These are phyloP conservation scores for Coemansia sp. DNA, from an alignment of 192 early-diverging fungal genomes.

Conservation along the genomic window DNA sequence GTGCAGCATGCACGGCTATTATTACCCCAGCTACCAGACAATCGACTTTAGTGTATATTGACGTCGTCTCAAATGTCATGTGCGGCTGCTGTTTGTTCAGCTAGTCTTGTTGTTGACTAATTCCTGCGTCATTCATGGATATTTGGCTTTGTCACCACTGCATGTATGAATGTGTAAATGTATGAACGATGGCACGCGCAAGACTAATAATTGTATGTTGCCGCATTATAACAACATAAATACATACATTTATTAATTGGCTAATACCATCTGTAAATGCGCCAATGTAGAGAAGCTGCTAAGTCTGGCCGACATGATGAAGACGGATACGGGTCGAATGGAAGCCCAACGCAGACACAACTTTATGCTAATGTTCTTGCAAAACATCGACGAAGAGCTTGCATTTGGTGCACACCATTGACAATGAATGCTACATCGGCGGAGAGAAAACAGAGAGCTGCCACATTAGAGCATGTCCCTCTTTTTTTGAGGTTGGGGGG, in stretches of 20 bases:
- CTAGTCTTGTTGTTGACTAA: no score
- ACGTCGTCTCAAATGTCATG: no score
- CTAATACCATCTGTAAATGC: conserved; percentile 3
- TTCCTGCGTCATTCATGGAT: no score
- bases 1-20: no score
- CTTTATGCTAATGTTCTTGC: conserved; percentile 61
- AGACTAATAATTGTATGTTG: neutral
- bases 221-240: neutral
- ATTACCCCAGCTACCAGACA: no score
- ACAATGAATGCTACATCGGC: neutral
- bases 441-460: neutral
- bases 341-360: conserved; percentile 62
- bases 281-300: conserved; percentile 64
- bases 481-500: neutral
- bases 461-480: neutral
- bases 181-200: neutral
- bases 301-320: conserved; percentile 64
- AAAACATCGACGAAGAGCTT: conserved; percentile 61
- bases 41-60: no score
- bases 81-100: no score
- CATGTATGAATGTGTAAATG: neutral
- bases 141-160: no score
- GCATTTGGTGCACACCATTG: conserved; percentile 15
- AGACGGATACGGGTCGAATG: conserved; percentile 56
- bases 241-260: neutral